Percentiles rank a stretch among this genome's conserved stretches.
These are phyloP conservation scores for Moesziomyces aphidis DNA, from an alignment of 1,284 basidiomycete species.

Conservation along the genomic window DNA sequence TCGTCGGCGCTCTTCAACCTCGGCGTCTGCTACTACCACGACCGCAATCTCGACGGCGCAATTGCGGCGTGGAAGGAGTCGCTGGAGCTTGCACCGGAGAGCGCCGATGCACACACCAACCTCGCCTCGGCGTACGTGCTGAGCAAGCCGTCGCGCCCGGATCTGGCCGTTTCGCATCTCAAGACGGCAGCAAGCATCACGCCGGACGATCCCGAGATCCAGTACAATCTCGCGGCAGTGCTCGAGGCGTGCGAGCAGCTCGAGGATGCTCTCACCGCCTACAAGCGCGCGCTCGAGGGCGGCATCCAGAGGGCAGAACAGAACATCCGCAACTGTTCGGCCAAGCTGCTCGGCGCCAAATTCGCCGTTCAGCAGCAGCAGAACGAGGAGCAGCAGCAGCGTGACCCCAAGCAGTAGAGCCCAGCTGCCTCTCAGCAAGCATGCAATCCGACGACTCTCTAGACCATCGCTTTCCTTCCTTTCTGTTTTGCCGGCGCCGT, in stretches of 20 bases:
- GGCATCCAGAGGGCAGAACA: constrained; percentile 81
- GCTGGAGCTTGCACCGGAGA: constrained; percentile 78
- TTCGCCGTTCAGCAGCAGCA: constrained; percentile 37
- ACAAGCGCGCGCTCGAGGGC: constrained; percentile 79
- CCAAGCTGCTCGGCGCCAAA: constrained; percentile 44
- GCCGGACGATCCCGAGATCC: constrained; percentile 92
- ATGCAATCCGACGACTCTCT: background rate
- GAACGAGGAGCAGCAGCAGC: constrained; percentile 17
- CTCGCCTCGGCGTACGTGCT: constrained; percentile 94
- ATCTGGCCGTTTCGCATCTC: constrained; percentile 80
- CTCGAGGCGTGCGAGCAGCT: constrained; percentile 86
- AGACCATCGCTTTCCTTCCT: too few species aligned
- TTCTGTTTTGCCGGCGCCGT: too few species aligned
- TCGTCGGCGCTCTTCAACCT: constrained; percentile 88
- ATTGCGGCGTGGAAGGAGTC: constrained; percentile 59
- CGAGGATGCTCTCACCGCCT: constrained; percentile 82
- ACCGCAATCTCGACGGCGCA: constrained; percentile 72
- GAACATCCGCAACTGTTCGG: constrained; percentile 87
- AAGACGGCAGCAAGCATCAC: constrained; percentile 86
- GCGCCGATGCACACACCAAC: constrained; percentile 92
- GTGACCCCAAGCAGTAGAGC: background rate
- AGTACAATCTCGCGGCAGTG: constrained; percentile 91
- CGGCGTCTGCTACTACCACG: constrained; percentile 87
- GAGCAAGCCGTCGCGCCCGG: constrained; percentile 83
- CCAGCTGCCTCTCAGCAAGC: background rate